These are phyloP conservation scores for Glomus cerebriforme DNA, from an alignment of 192 early-diverging fungal genomes.

Conservation along the genomic window DNA sequence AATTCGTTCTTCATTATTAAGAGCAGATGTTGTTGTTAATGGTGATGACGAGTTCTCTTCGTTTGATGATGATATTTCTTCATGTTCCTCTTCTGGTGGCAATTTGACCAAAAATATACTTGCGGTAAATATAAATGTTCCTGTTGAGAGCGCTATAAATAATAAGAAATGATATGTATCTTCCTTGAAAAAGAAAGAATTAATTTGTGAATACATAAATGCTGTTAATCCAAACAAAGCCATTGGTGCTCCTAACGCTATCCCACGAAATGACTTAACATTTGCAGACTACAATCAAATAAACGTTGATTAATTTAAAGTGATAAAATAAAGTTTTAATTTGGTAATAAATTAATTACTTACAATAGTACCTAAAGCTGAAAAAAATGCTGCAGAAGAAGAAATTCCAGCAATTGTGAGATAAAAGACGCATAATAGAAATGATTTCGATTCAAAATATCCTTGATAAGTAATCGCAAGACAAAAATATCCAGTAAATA, in stretches of 20 bases:
- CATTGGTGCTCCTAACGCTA: slow-evolving; percentile 60
- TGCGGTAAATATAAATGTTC: slow-evolving; percentile 46
- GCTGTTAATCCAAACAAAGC: slow-evolving; percentile 65
- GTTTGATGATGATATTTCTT: not conserved
- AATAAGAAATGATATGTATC: slow-evolving; percentile 52
- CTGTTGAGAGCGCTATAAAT: slow-evolving; percentile 54
- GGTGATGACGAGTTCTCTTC: not conserved
- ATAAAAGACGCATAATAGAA: slow-evolving; percentile 1
- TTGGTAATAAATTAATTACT: not conserved
- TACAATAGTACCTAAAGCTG: not conserved
- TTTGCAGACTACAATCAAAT: slow-evolving; percentile 30
- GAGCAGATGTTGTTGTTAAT: not conserved
- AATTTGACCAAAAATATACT: slow-evolving; percentile 9
- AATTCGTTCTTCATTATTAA: not conserved
- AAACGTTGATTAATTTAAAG: no score
- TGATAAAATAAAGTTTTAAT: no score
- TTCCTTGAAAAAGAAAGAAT: slow-evolving; percentile 51
- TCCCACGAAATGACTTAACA: slow-evolving; percentile 53
- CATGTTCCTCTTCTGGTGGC: not conserved
- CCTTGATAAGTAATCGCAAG: not conserved
- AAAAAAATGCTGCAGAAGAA: not conserved
- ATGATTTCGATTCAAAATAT: not conserved
- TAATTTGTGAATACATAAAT: slow-evolving; percentile 61
- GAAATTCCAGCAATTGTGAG: not conserved
- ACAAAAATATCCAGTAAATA: not conserved